A percentile compares a stretch with the other conserved stretches of the same genome.
These are phyloP conservation scores for Penicillium verrucosum DNA, from an alignment of 2,329 filamentous ascomycete species.

Conservation along the genomic window DNA sequence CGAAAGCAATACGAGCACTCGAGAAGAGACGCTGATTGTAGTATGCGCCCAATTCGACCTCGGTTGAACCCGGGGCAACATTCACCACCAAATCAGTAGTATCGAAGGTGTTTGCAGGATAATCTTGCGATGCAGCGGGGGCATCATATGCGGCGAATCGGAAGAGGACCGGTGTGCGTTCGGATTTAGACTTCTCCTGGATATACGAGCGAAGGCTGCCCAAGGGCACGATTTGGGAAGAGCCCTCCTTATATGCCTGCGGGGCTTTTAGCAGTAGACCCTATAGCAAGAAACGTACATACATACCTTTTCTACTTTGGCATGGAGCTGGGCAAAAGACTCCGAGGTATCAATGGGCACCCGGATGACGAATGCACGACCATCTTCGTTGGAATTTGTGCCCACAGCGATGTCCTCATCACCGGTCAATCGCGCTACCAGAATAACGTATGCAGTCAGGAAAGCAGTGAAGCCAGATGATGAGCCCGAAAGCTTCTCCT, in stretches of 20 bases:
- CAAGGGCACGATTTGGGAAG: conserved; percentile 43
- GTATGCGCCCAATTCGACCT: conserved; percentile 39
- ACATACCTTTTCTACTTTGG: conserved; percentile 41
- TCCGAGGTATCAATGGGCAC: conserved; percentile 42
- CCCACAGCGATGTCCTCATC: conserved; percentile 50
- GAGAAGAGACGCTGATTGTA: conserved; percentile 49
- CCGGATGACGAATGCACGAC: conserved; percentile 46
- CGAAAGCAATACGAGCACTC: conserved; percentile 43
- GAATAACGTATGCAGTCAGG: conserved; percentile 43
- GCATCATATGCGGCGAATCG: conserved; percentile 48
- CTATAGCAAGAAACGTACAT: background rate
- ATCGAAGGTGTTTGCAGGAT: conserved; percentile 44
- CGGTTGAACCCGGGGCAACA: conserved; percentile 29
- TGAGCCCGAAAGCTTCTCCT: conserved; percentile 36
- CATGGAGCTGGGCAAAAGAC: conserved; percentile 40
- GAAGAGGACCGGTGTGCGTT: conserved; percentile 43
- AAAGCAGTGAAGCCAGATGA: conserved; percentile 41
- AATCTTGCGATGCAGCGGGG: conserved; percentile 41
- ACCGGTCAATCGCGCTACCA: conserved; percentile 47
- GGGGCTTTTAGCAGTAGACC: conserved; percentile 4
- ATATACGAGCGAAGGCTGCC: conserved; percentile 41
- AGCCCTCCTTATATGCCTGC: conserved; percentile 41
- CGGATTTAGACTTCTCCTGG: conserved; percentile 40
- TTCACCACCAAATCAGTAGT: conserved; percentile 44
- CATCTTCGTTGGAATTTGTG: conserved; percentile 43